Conservation (phyloP, 2,329 filamentous ascomycete species). For the Alternaria burnsii region DNA sequence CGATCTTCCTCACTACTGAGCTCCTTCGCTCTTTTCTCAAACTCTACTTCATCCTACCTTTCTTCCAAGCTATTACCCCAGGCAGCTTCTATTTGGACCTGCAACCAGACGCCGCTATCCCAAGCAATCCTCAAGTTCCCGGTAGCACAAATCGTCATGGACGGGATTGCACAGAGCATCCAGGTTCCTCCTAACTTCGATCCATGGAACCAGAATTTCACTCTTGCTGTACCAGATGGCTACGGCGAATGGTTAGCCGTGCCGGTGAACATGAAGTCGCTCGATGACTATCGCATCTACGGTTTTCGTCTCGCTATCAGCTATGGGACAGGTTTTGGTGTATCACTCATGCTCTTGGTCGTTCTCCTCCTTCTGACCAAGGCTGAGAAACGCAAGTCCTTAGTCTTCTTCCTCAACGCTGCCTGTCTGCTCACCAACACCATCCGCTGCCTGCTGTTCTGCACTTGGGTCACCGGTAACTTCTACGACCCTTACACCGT, state of each 20-base stretch:
- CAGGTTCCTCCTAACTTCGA: slow-evolving; percentile 53
- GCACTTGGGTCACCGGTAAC: slow-evolving; percentile 67
- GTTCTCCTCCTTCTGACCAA: slow-evolving; percentile 74
- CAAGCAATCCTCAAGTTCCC: neutral
- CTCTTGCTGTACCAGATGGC: slow-evolving; percentile 57
- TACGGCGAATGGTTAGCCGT: slow-evolving; percentile 36
- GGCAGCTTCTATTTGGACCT: neutral
- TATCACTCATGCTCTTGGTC: slow-evolving; percentile 70
- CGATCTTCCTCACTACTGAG: neutral
- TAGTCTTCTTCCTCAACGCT: slow-evolving; percentile 72
- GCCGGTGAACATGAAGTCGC: slow-evolving; percentile 50
- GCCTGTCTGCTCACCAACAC: slow-evolving; percentile 68
- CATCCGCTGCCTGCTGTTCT: slow-evolving; percentile 66
- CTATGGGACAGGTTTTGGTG: slow-evolving; percentile 75
- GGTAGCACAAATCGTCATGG: slow-evolving; percentile 18
- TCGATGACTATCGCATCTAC: slow-evolving; percentile 60
- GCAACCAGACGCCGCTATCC: neutral
- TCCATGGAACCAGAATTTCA: slow-evolving; percentile 62
- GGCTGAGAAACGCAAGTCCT: slow-evolving; percentile 68
- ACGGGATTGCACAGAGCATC: slow-evolving; percentile 1
- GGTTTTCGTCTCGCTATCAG: slow-evolving; percentile 65
- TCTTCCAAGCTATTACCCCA: neutral
- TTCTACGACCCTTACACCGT: slow-evolving; percentile 69
- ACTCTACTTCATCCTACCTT: neutral
- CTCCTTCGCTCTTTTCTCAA: slow-evolving; percentile 13